Percentiles rank a stretch among this genome's conserved stretches.
These are phyloP conservation scores for Chloropicon primus DNA, from an alignment of 139 green algal genomes.

Conservation along the genomic window DNA sequence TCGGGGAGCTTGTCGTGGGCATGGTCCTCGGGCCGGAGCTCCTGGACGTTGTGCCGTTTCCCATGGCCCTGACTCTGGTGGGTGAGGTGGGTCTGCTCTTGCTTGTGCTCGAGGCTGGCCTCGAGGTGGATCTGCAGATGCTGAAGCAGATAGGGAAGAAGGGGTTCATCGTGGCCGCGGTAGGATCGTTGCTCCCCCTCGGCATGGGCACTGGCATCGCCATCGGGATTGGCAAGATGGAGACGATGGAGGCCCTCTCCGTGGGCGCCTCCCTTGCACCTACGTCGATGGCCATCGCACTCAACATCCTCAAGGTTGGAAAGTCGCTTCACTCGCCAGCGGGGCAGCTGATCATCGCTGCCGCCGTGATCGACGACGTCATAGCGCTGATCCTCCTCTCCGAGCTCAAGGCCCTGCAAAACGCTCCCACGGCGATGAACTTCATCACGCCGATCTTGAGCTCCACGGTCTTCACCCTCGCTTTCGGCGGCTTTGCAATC, in stretches of 20 bases:
- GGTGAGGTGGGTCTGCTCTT: constrained; percentile 13
- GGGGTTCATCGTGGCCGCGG: background rate
- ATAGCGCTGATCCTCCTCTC: constrained; percentile 12
- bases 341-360: constrained; percentile 16
- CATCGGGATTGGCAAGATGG: background rate
- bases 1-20: constrained; percentile 11
- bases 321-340: constrained; percentile 1
- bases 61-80: background rate
- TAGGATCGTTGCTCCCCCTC: background rate
- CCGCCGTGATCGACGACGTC: constrained; percentile 13
- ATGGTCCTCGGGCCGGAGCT: constrained; percentile 11
- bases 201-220: background rate
- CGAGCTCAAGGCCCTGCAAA: constrained; percentile 8
- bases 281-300: constrained; percentile 11
- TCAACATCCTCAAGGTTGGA: constrained; percentile 6
- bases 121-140: constrained; percentile 10
- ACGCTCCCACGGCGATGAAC: background rate
- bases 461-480: background rate
- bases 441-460: constrained; percentile 9
- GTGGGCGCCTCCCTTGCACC: constrained; percentile 5
- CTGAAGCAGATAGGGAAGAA: constrained; percentile 1
- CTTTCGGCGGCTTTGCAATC: background rate
- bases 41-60: background rate
- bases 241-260: background rate
- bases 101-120: constrained; percentile 11